phyloP scores from a whole-genome alignment of 148 eudicot species.

The Silene conica region DNA sequence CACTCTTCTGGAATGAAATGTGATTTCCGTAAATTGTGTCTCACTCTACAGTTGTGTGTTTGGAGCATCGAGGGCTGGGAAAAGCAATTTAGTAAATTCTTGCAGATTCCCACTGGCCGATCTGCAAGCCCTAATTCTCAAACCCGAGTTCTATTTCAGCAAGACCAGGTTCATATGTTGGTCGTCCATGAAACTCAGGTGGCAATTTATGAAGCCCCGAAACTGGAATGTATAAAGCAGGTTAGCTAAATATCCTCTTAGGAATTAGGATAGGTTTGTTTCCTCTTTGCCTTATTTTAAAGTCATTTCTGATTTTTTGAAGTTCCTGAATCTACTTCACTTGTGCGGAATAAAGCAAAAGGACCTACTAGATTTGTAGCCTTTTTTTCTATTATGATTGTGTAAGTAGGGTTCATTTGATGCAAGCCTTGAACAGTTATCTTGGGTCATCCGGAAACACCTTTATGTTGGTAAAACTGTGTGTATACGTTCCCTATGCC shows the following conservation, averaged over 20 bases:
- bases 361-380: no score
- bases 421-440: background rate
- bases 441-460: background rate
- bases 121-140: slow-evolving; percentile 56
- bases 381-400: no score
- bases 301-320: background rate
- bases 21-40: background rate
- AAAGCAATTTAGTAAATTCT: slow-evolving; percentile 54
- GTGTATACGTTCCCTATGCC: no score
- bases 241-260: slow-evolving; percentile 49
- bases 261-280: slow-evolving; percentile 54
- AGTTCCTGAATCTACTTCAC: background rate
- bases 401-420: background rate
- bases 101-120: slow-evolving; percentile 70
- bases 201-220: slow-evolving; percentile 76
- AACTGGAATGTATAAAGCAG: slow-evolving; percentile 74
- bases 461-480: no score
- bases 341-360: no score
- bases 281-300: no score
- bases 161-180: slow-evolving; percentile 73
- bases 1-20: background rate
- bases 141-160: slow-evolving; percentile 79
- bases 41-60: slow-evolving; percentile 52
- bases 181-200: slow-evolving; percentile 90
- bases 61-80: slow-evolving; percentile 88